Evolutionary conservation across 352 stramenopile species (phyloP).

Genomic region (Phytophthora chlamydospora): DNA sequence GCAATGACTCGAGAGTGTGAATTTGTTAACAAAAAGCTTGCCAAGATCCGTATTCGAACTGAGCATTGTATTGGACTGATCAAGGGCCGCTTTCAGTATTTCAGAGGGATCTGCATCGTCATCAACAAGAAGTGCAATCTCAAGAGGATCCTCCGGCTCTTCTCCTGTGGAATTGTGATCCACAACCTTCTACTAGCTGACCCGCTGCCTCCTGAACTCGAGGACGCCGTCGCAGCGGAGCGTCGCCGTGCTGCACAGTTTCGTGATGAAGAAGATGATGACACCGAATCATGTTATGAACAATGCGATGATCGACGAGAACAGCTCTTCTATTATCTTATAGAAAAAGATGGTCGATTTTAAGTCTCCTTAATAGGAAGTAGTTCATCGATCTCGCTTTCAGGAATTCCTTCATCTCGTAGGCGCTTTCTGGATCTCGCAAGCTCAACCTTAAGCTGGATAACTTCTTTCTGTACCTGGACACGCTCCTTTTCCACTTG

Average conservation of each 20-base stretch:
- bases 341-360: constrained; percentile 25
- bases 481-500: constrained; percentile 5
- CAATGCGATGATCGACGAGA: neutral
- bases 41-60: constrained; percentile 27
- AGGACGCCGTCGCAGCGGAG: too few species aligned
- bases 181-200: constrained; percentile 37
- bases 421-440: constrained; percentile 15
- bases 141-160: constrained; percentile 13
- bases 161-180: constrained; percentile 14
- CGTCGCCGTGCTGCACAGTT: too few species aligned
- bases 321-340: constrained; percentile 23
- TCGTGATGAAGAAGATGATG: constrained; percentile 10
- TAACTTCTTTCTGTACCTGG: constrained; percentile 5
- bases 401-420: constrained; percentile 17
- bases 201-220: constrained; percentile 13
- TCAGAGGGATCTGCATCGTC: constrained; percentile 26
- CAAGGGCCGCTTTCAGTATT: constrained; percentile 34
- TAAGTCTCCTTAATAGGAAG: constrained; percentile 8
- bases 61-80: constrained; percentile 30
- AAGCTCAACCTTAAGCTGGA: constrained; percentile 19
- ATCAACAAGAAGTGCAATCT: constrained; percentile 13
- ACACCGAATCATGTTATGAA: neutral
- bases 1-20: neutral
- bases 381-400: constrained; percentile 26
- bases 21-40: constrained; percentile 29